Evolutionary conservation across 768 basidiomycete species (phyloP).

Genomic region (Mycena floridula): DNA sequence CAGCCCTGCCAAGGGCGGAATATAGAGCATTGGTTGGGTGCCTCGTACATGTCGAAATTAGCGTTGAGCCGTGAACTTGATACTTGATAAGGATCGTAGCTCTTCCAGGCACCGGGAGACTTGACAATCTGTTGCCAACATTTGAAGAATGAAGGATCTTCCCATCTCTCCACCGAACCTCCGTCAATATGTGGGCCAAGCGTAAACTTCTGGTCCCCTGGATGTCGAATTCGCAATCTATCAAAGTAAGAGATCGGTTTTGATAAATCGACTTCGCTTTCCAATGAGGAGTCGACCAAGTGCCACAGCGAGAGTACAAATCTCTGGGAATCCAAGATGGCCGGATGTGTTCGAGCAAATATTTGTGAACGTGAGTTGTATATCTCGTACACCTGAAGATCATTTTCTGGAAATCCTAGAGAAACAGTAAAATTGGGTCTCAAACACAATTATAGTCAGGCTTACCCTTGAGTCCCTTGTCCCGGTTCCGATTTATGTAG

Average conservation of each 20-base stretch:
- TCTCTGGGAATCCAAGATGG: slow-evolving; percentile 49
- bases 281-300: slow-evolving; percentile 25
- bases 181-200: slow-evolving; percentile 58
- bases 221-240: slow-evolving; percentile 64
- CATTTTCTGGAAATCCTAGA: slow-evolving; percentile 57
- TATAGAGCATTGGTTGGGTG: slow-evolving; percentile 47
- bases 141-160: slow-evolving; percentile 35
- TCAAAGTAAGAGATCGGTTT: slow-evolving; percentile 75
- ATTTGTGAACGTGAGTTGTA: slow-evolving; percentile 65
- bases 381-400: slow-evolving; percentile 70
- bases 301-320: slow-evolving; percentile 58
- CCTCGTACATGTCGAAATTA: slow-evolving; percentile 56
- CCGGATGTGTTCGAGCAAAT: slow-evolving; percentile 61
- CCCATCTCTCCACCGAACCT: slow-evolving; percentile 51
- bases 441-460: neutral
- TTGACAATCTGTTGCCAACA: slow-evolving; percentile 39
- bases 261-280: slow-evolving; percentile 35
- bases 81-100: slow-evolving; percentile 47
- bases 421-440: neutral
- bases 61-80: slow-evolving; percentile 37
- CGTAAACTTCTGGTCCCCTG: slow-evolving; percentile 63
- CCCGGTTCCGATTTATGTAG: slow-evolving; percentile 45
- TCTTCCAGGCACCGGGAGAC: slow-evolving; percentile 36
- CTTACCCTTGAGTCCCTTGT: slow-evolving; percentile 39
- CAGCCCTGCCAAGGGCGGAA: slow-evolving; percentile 57